These are phyloP conservation scores for Myriosclerotinia curreyana DNA, from an alignment of 2,329 filamentous ascomycete species.

Conservation along the genomic window DNA sequence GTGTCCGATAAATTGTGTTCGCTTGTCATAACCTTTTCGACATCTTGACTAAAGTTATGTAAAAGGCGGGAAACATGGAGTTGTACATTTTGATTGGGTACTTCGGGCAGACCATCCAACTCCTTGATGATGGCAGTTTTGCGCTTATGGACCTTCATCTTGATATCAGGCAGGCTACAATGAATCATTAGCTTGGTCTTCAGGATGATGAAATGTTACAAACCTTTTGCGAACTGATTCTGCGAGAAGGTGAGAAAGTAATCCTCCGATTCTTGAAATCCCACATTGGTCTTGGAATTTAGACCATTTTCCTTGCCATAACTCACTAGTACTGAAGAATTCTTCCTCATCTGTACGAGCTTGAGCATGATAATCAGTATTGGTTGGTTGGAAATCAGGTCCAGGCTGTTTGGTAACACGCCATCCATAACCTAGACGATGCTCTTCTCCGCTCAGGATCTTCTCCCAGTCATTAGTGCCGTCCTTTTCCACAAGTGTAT, in stretches of 20 bases:
- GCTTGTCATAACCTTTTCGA: conserved; percentile 54
- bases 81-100: conserved; percentile 62
- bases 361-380: conserved; percentile 42
- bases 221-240: conserved; percentile 44
- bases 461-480: conserved; percentile 52
- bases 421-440: conserved; percentile 69
- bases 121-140: conserved; percentile 53
- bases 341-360: conserved; percentile 49
- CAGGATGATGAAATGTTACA: too few species aligned
- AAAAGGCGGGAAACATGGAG: conserved; percentile 61
- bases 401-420: conserved; percentile 71
- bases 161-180: conserved; percentile 41
- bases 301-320: conserved; percentile 47
- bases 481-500: conserved; percentile 56
- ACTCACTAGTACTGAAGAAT: conserved; percentile 47
- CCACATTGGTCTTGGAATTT: conserved; percentile 49
- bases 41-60: conserved; percentile 51
- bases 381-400: conserved; percentile 4
- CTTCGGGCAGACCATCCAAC: conserved; percentile 60
- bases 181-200: too few species aligned
- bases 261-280: conserved; percentile 48
- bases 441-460: conserved; percentile 59
- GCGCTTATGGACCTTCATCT: conserved; percentile 31
- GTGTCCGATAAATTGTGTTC: conserved; percentile 37
- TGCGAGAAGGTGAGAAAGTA: conserved; percentile 49